phyloP scores from a whole-genome alignment of 768 basidiomycete genomes.

The Lactarius tabidus region DNA sequence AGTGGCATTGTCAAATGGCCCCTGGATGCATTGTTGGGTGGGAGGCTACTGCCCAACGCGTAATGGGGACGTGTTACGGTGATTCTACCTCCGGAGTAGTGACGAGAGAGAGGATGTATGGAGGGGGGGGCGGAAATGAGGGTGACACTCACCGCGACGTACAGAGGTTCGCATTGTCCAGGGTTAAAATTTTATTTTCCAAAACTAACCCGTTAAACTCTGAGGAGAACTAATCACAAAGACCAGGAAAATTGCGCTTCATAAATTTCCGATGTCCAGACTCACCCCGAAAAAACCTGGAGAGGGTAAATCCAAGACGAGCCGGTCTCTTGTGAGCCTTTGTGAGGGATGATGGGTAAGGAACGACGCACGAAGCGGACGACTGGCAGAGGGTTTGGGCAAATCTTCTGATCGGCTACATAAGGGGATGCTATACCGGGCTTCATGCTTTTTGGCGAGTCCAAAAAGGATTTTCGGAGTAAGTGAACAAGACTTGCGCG shows the following conservation, averaged over 20 bases:
- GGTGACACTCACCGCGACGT: slow-evolving; percentile 2
- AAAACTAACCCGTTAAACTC: background rate
- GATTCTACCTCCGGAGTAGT: background rate
- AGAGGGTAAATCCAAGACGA: background rate
- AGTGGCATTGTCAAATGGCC: background rate
- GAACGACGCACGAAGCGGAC: background rate
- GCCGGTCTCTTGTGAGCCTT: background rate
- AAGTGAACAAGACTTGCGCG: background rate
- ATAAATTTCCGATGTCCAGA: background rate
- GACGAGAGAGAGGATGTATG: background rate
- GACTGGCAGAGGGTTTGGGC: background rate
- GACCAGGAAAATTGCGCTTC: background rate
- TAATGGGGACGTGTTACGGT: background rate
- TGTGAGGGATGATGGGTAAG: background rate
- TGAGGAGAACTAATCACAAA: background rate
- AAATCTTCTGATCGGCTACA: slow-evolving; percentile 8
- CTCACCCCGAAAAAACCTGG: background rate
- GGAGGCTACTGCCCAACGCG: background rate
- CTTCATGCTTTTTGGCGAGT: background rate
- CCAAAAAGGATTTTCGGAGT: slow-evolving; percentile 1
- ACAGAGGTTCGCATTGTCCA: background rate
- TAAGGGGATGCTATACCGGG: slow-evolving; percentile 7
- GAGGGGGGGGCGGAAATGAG: background rate
- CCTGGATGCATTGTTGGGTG: background rate
- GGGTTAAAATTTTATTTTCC: background rate